Evolutionary conservation across 257 asterid genomes (phyloP).

Genomic region (Primulina huaijiensis): DNA sequence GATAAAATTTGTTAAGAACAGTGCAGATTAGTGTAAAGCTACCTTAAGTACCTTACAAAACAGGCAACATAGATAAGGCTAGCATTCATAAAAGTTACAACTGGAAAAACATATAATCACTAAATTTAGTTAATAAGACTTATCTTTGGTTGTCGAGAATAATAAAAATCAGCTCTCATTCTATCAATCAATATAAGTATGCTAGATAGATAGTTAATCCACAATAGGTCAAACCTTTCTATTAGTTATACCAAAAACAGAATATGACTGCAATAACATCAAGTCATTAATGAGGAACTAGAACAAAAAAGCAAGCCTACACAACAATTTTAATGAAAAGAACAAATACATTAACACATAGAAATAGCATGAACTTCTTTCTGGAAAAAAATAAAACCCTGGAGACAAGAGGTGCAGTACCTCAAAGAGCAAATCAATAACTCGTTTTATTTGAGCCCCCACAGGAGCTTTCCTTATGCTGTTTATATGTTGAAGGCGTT

Average conservation of each 20-base stretch:
- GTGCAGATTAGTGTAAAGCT: background rate
- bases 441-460: constrained; percentile 91
- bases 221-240: background rate
- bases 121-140: background rate
- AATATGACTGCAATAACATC: background rate
- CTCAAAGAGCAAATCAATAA: constrained; percentile 76
- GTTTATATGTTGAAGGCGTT: constrained; percentile 79
- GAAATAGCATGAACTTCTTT: no score
- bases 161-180: background rate
- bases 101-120: background rate
- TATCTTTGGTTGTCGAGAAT: background rate
- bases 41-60: background rate
- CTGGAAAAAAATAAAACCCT: background rate
- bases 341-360: background rate
- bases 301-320: background rate
- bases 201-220: background rate
- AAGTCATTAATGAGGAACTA: background rate
- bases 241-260: background rate
- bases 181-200: background rate
- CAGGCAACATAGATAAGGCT: background rate
- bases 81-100: background rate
- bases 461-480: constrained; percentile 93
- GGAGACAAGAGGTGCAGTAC: constrained; percentile 28
- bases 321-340: background rate
- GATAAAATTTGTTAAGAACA: background rate